Conservation (phyloP, 345 rosid genomes). For the Arabidopsis thaliana region TAIR10.1 NC_003076.8:22236501-22237000, state of each 20-base stretch:
- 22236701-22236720: constrained; percentile 77
- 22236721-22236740: constrained; percentile 77
- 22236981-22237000: constrained; percentile 24
- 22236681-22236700: constrained; percentile 92
- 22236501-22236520: constrained; percentile 65
- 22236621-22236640: constrained; percentile 73
- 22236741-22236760: constrained; percentile 60
- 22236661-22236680: constrained; percentile 83
- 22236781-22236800: constrained; percentile 64
- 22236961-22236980: constrained; percentile 16
- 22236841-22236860: constrained; percentile 32
- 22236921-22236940: constrained; percentile 17
- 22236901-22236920: constrained; percentile 19
- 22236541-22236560: not conserved
- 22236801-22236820: constrained; percentile 50
- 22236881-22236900: constrained; percentile 7
- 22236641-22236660: constrained; percentile 79
- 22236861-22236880: not conserved
- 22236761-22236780: constrained; percentile 49
- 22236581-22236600: constrained; percentile 31
- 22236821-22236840: constrained; percentile 18
- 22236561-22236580: constrained; percentile 20
- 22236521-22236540: constrained; percentile 20
- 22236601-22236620: constrained; percentile 1
- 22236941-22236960: not conserved